Evolutionary conservation across 78 protist species (phyloP), one percentile per base, ranked within the genome.

Genomic region (Chrysochromulina tobinii): DNA sequence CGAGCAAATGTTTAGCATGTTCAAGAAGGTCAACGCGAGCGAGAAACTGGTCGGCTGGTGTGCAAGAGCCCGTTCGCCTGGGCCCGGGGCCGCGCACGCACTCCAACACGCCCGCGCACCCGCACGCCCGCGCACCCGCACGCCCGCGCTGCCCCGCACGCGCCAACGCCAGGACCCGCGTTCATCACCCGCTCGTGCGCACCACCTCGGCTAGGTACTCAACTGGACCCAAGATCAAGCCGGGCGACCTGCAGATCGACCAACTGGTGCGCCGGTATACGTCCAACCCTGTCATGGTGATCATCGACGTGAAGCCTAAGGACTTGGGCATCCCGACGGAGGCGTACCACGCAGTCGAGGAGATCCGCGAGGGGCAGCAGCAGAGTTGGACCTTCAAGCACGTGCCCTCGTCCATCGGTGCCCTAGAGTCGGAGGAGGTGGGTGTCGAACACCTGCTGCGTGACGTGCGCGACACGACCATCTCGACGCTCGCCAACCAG

Each of bases 371-470:
- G 12, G 87, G 87, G 23, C 89, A 94, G 3, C 92, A 91, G 57
- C 55, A 89, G 57, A 27, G 58, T 38, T 67, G 94, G 75, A 93
- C 97, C 68, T 98, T 98, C 93, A 90, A 85, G 84, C 99, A 98
- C 95, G 57, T 98, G 7, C 93, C 97, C 27, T 90, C 97, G 27
- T 96, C 95, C 51, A 95, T 98, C 55, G 97, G 98, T 2, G 98
- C 98, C 23, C 77, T 91, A 3, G 98, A 97, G 88, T 97, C 98
- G 38, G 99, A 97, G 89, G 99, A 98, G 89, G 94, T 98, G 72
- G 99, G 99, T n/a, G 99, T 98, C 54, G 99, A 98, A 91, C 99
- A 98, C 89, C 92, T 98, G 68, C 95, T 98, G 57, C 97, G 96
- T 55, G 90, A 93, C 84, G 87, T 98, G 79, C 94, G 96, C 92